phyloP scores from a whole-genome alignment of 805 yeast species.

The Martiniozyma abietophila region DNA sequence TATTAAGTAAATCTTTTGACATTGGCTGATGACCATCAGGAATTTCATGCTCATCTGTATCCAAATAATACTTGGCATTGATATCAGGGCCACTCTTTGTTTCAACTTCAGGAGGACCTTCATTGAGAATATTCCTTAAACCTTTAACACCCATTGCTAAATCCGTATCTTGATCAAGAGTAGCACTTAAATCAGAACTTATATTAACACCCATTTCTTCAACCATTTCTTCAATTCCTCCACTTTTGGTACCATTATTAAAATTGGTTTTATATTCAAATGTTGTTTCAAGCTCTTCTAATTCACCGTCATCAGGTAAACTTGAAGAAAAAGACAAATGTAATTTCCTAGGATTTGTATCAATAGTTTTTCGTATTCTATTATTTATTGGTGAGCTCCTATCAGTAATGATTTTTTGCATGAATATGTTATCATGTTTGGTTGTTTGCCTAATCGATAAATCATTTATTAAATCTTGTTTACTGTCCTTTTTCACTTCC shows the following conservation, averaged over 20 bases:
- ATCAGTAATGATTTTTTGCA: constrained; percentile 26
- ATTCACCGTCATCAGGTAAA: constrained; percentile 6
- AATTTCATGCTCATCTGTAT: constrained; percentile 22
- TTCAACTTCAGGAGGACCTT: constrained; percentile 39
- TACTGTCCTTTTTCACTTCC: no score
- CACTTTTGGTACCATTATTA: background rate
- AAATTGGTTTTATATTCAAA: constrained; percentile 11
- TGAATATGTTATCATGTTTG: constrained; percentile 11
- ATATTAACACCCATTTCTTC: background rate
- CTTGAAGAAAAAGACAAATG: no score
- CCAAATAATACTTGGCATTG: constrained; percentile 6
- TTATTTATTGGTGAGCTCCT: constrained; percentile 22
- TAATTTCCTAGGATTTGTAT: no score
- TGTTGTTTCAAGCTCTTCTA: no score
- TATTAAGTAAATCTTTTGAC: constrained; percentile 25
- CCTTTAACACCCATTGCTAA: constrained; percentile 1
- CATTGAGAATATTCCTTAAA: constrained; percentile 30
- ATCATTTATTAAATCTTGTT: no score
- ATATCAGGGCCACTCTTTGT: constrained; percentile 25
- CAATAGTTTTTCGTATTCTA: constrained; percentile 13
- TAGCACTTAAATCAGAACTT: background rate
- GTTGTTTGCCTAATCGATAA: no score
- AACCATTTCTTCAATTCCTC: no score
- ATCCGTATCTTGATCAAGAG: background rate
- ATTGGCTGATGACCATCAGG: constrained; percentile 39